Percentiles rank a stretch among this genome's conserved stretches.
Conservation (phyloP, 495 filamentous ascomycete species). For the Neurospora sp. region DNA sequence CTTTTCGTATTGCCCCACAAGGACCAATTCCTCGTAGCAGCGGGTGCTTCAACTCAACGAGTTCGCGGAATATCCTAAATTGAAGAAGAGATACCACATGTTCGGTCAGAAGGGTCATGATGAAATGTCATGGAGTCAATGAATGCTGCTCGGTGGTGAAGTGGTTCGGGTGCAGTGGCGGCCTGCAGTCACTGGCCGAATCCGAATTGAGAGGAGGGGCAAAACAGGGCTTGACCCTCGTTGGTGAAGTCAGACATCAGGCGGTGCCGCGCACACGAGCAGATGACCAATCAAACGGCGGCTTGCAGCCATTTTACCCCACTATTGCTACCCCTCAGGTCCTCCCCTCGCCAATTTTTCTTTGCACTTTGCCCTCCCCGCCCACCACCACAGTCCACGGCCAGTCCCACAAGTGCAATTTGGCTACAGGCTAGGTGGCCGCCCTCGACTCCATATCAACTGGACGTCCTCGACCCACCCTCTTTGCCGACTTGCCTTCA, state of each 20-base stretch:
- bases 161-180: not conserved
- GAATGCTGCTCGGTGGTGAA: not conserved
- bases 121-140: not conserved
- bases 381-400: not conserved
- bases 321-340: conserved; percentile 19
- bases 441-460: conserved; percentile 1
- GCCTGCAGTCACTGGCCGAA: not conserved
- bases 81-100: not conserved
- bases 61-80: not conserved
- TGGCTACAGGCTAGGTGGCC: conserved; percentile 16
- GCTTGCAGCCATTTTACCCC: conserved; percentile 13
- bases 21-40: not conserved
- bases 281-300: conserved; percentile 15
- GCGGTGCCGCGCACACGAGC: conserved; percentile 15
- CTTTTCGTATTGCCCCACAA: not conserved
- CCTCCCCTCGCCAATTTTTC: conserved; percentile 13
- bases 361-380: conserved; percentile 11
- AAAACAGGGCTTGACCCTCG: conserved; percentile 29
- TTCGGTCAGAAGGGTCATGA: not conserved
- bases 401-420: conserved; percentile 12
- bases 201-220: conserved; percentile 15
- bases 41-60: not conserved
- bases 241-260: conserved; percentile 16
- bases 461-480: not conserved
- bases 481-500: conserved; percentile 7